These are phyloP conservation scores for Fistulina hepatica DNA, from an alignment of 1,284 basidiomycete genomes.

Conservation along the genomic window DNA sequence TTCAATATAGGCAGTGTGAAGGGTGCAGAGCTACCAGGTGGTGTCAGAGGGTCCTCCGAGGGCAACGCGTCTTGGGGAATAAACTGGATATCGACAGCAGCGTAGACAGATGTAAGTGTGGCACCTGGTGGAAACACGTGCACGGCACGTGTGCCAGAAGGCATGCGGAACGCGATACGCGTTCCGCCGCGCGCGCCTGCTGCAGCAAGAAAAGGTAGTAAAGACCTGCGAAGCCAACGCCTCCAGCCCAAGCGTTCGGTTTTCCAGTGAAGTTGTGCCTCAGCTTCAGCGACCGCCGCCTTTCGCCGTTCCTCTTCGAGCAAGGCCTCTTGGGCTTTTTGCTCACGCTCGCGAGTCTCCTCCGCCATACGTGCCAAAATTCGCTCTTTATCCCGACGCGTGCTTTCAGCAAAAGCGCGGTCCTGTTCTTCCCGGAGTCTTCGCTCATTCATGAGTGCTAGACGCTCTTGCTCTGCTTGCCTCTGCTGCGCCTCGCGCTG, in stretches of 20 bases:
- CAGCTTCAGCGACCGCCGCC: constrained; percentile 18
- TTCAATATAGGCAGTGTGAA: constrained; percentile 21
- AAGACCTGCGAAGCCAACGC: constrained; percentile 37
- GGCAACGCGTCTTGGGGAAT: constrained; percentile 16
- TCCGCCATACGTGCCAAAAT: constrained; percentile 37
- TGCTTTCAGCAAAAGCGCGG: constrained; percentile 59
- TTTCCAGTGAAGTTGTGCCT: constrained; percentile 23
- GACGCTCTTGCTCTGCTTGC: constrained; percentile 9
- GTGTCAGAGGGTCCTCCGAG: neutral
- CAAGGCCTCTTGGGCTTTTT: constrained; percentile 20
- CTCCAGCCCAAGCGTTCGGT: constrained; percentile 39
- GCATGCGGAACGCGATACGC: constrained; percentile 58
- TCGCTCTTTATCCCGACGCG: constrained; percentile 58
- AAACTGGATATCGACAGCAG: constrained; percentile 51
- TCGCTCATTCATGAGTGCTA: constrained; percentile 53
- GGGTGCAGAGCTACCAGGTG: constrained; percentile 21
- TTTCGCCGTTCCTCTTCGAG: constrained; percentile 23
- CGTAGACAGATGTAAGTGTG: constrained; percentile 54
- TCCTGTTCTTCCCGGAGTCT: constrained; percentile 75
- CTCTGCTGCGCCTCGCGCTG: constrained; percentile 10
- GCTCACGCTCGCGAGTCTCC: constrained; percentile 22
- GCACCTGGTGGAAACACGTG: constrained; percentile 43
- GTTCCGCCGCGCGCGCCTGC: constrained; percentile 28
- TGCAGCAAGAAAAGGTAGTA: too few species aligned
- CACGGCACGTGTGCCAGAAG: constrained; percentile 51